Evolutionary conservation across 108 stramenopile genomes (phyloP), one percentile per base, ranked within the genome.

Genomic region (Chaetoceros tenuissimus): DNA sequence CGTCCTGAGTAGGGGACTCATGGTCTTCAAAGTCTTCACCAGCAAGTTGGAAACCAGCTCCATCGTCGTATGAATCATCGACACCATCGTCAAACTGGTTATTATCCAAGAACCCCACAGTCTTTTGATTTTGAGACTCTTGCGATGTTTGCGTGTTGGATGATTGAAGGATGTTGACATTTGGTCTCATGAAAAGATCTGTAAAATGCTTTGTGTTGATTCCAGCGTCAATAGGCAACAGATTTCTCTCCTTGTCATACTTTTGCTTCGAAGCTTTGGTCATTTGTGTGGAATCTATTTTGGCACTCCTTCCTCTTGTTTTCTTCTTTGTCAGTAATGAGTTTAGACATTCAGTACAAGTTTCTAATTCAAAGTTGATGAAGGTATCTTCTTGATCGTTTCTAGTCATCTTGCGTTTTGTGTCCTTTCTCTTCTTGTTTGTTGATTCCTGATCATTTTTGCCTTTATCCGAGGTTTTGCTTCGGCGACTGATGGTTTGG

Each of bases 111-210:
- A 72, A 86, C 29, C 73, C 82, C 10, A 90, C 89, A 17, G 70
- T 61, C 63, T 83, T 82, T 28, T 54, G 25, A 3, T 51, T 57
- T 16, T 34, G n/a, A n/a, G n/a, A n/a, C n/a, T n/a, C n/a, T 43
- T 53, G 46, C 25, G n/a, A 43, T 40, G 46, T 51, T 53, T 8
- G 20, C 43, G 19, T 20, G 23, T n/a, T 21, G 1, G 46, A 21
- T 30, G 30, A 53, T 30, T 40, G 62, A 24, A 62, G 8, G 53
- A 86, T 63, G 16, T 68, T 70, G 0, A 74, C 72, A 51, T 80
- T 79, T 1, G 92, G 92, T 22, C 86, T 77, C 18, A 85, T 62
- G 64, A 94, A 94, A 8, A 94, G 69, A 26, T 73, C 69, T 2
- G 72, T 67, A 23, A 94, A 69, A 27, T 75, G 62, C 5, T 78